Evolutionary conservation across 2,329 filamentous ascomycete genomes (phyloP).

Genomic region (Rhinocladiella mackenziei): DNA sequence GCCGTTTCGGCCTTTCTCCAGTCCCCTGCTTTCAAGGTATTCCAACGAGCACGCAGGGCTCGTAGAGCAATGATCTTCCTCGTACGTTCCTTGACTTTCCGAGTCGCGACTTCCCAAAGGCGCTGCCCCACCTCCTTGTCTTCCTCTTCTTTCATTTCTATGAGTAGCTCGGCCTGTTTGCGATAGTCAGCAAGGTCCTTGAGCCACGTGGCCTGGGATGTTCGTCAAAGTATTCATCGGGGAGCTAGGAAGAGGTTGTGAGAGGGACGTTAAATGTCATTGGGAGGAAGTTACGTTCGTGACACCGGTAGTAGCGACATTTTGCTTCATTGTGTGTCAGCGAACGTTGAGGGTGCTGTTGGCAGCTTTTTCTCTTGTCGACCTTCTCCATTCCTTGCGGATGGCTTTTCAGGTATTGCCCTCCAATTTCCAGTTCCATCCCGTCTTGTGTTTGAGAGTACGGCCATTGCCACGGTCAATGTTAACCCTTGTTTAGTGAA

Average conservation of each 20-base stretch:
- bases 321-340: constrained; percentile 10
- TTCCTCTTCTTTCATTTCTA: not conserved
- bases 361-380: constrained; percentile 1
- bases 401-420: constrained; percentile 12
- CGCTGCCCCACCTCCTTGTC: not conserved
- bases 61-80: not conserved
- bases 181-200: not conserved
- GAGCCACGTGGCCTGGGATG: not conserved
- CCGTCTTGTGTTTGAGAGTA: too few relatives aligned
- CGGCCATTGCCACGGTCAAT: too few relatives aligned
- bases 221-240: not conserved
- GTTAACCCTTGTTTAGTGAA: too few relatives aligned
- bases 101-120: not conserved
- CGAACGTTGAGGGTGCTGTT: constrained; percentile 6
- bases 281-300: constrained; percentile 8
- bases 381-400: constrained; percentile 1
- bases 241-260: constrained; percentile 4
- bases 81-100: not conserved
- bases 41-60: not conserved
- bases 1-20: not conserved
- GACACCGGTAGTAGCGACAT: constrained; percentile 11
- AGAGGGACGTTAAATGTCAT: not conserved
- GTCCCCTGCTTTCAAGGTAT: not conserved
- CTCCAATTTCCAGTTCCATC: constrained; percentile 6
- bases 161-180: not conserved